These are phyloP conservation scores for Aureobasidium vineae DNA, from an alignment of 2,329 filamentous ascomycete species.

Conservation along the genomic window DNA sequence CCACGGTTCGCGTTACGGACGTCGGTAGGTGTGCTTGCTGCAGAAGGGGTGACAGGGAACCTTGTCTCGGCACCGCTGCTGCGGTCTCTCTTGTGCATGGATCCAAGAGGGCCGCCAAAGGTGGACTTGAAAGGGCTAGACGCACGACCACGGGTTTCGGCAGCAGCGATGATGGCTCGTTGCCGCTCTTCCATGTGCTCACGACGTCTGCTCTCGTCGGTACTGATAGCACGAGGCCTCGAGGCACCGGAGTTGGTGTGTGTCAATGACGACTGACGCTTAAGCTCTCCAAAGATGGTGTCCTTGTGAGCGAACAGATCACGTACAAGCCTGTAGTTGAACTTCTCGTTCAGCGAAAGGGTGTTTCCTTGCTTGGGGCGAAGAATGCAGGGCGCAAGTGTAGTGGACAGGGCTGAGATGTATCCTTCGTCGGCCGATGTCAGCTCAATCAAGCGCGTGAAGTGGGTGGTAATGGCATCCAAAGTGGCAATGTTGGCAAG, in stretches of 20 bases:
- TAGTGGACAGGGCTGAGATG: slow-evolving; percentile 67
- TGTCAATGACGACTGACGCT: slow-evolving; percentile 75
- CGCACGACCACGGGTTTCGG: slow-evolving; percentile 53
- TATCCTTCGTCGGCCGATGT: slow-evolving; percentile 94
- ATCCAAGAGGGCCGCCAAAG: slow-evolving; percentile 31
- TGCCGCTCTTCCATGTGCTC: slow-evolving; percentile 93
- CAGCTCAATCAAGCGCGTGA: slow-evolving; percentile 92
- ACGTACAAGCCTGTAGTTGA: slow-evolving; percentile 83
- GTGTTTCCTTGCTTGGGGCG: slow-evolving; percentile 84
- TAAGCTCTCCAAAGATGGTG: slow-evolving; percentile 90
- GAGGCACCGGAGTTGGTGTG: slow-evolving; percentile 61
- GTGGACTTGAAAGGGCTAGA: slow-evolving; percentile 36
- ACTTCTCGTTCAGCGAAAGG: slow-evolving; percentile 92
- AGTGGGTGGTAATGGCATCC: slow-evolving; percentile 96
- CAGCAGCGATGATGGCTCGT: slow-evolving; percentile 64
- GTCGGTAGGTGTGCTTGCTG: slow-evolving; percentile 39
- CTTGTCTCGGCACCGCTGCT: slow-evolving; percentile 67
- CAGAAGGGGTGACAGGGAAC: slow-evolving; percentile 73
- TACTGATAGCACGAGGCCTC: slow-evolving; percentile 80
- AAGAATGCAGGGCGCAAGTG: slow-evolving; percentile 80
- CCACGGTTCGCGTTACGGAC: slow-evolving; percentile 51
- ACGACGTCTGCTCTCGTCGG: slow-evolving; percentile 91
- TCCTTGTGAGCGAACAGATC: slow-evolving; percentile 95
- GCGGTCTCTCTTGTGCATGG: slow-evolving; percentile 70
- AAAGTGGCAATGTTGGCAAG: slow-evolving; percentile 98